Evolutionary conservation across 2,329 filamentous ascomycete species (phyloP).

Genomic region (Clonostachys solani): DNA sequence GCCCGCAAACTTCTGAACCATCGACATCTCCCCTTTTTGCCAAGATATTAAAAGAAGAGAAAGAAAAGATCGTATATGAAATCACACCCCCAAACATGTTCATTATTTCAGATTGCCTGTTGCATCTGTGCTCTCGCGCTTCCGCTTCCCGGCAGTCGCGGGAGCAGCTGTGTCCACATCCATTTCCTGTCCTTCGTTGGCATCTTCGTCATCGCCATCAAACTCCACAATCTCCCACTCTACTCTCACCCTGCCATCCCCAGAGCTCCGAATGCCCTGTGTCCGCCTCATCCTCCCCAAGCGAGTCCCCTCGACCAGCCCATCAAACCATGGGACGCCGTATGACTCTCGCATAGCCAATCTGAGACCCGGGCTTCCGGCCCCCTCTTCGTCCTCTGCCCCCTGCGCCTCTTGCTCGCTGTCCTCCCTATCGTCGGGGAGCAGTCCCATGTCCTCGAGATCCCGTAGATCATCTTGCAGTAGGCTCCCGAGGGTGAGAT

Average conservation of each 20-base stretch:
- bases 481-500: constrained; percentile 76
- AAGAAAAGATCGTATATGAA: not conserved
- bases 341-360: constrained; percentile 49
- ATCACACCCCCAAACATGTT: not conserved
- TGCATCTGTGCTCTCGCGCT: constrained; percentile 26
- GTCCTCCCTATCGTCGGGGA: constrained; percentile 42
- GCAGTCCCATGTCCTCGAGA: constrained; percentile 70
- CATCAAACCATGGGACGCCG: constrained; percentile 83
- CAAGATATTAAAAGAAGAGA: too few relatives aligned
- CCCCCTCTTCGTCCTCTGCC: constrained; percentile 8
- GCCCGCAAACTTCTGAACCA: too few relatives aligned
- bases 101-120: not conserved
- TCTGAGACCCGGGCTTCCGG: constrained; percentile 15
- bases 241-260: constrained; percentile 61
- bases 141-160: constrained; percentile 44
- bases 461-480: constrained; percentile 64
- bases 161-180: constrained; percentile 6
- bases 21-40: too few relatives aligned
- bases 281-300: constrained; percentile 65
- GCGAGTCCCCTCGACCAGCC: constrained; percentile 70
- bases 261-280: constrained; percentile 45
- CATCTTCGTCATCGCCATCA: constrained; percentile 24
- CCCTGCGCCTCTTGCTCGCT: constrained; percentile 15
- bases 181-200: constrained; percentile 28
- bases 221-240: constrained; percentile 86